Percentiles rank a stretch among this genome's conserved stretches.
phyloP scores from a whole-genome alignment of 345 rosid species.

The Odontarrhena argentea region DNA sequence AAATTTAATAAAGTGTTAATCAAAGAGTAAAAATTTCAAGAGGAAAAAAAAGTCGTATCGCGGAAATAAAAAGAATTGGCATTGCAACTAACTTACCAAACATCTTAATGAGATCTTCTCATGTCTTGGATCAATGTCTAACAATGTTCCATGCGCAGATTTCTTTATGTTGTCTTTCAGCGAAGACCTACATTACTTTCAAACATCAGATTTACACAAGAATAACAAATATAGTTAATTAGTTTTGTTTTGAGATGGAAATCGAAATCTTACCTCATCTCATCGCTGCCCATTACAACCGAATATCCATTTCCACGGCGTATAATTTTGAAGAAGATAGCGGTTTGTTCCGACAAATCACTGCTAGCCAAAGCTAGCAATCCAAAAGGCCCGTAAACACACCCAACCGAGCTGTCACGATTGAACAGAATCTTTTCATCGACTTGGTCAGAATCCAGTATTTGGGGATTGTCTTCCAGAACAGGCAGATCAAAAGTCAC shows the following conservation, averaged over 20 bases:
- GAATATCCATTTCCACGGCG: constrained; percentile 40
- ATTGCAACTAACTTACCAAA: constrained; percentile 45
- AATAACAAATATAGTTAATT: neutral
- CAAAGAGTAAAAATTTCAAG: constrained; percentile 2
- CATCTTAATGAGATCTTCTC: constrained; percentile 58
- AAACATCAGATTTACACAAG: neutral
- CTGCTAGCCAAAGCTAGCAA: constrained; percentile 57
- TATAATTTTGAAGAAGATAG: constrained; percentile 60
- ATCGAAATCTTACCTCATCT: constrained; percentile 18
- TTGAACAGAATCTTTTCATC: constrained; percentile 53
- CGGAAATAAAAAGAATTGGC: neutral
- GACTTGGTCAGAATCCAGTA: constrained; percentile 31
- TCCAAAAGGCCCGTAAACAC: constrained; percentile 67
- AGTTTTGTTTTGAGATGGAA: no score
- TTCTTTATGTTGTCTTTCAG: constrained; percentile 40
- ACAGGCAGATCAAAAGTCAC: constrained; percentile 48
- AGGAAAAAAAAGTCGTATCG: neutral
- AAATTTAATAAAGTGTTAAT: neutral
- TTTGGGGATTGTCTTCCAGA: constrained; percentile 17
- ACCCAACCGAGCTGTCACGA: constrained; percentile 38
- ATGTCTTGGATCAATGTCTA: constrained; percentile 48
- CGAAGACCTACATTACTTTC: constrained; percentile 52
- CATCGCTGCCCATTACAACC: constrained; percentile 53
- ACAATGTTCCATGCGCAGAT: constrained; percentile 46
- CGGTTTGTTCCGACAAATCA: constrained; percentile 61